Evolutionary conservation across 2,329 filamentous ascomycete species (phyloP).

Genomic region (Aureobasidium sp.): DNA sequence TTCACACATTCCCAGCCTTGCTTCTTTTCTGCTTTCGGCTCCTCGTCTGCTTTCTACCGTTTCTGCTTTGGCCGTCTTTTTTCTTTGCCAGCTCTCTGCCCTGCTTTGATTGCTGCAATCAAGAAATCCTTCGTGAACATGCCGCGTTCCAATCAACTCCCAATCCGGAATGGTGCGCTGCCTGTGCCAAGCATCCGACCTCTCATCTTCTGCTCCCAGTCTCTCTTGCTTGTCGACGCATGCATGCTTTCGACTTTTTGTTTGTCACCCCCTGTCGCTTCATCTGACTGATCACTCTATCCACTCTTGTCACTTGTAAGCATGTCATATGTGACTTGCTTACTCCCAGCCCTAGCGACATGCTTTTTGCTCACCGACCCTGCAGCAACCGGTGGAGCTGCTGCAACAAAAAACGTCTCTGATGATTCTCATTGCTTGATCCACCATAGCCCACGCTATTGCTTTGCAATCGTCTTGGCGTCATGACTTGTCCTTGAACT

Average conservation of each 20-base stretch:
- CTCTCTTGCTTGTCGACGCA: neutral
- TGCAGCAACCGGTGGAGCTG: neutral
- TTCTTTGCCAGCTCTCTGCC: neutral
- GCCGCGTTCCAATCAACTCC: conserved; percentile 9
- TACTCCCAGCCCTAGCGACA: neutral
- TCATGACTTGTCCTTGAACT: neutral
- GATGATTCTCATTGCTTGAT: neutral
- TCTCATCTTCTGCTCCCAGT: neutral
- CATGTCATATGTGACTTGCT: neutral
- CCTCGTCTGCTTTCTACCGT: neutral
- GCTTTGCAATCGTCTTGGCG: neutral
- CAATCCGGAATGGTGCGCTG: neutral
- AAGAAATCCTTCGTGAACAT: neutral
- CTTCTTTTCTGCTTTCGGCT: neutral
- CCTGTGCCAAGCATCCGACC: neutral
- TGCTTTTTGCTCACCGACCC: neutral
- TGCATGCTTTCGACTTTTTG: neutral
- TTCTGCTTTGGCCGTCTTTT: neutral
- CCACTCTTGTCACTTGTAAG: neutral
- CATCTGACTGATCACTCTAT: neutral
- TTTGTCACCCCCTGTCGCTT: neutral
- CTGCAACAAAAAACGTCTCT: neutral
- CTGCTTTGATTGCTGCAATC: conserved; percentile 3
- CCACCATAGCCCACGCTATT: neutral
- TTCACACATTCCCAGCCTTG: neutral